Percentiles rank a stretch among this genome's conserved stretches.
phyloP scores from a whole-genome alignment of 2,329 filamentous ascomycete species.

The Beauveria medogensis region DNA sequence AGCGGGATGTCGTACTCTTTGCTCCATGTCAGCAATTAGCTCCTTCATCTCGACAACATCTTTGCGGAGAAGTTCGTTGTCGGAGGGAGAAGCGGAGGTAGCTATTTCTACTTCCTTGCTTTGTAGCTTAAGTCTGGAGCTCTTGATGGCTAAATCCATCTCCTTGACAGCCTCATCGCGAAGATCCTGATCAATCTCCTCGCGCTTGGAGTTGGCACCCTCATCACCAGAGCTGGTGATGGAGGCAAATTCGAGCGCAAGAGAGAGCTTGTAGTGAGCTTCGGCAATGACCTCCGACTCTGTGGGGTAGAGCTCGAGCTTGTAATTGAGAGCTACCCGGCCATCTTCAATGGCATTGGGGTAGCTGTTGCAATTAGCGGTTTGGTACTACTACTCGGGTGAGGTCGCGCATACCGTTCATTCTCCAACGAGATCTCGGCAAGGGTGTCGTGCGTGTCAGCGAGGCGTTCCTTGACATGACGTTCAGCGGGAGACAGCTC shows the following conservation, averaged over 20 bases:
- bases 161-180: constrained; percentile 63
- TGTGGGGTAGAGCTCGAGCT: constrained; percentile 67
- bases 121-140: constrained; percentile 62
- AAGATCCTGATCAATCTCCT: constrained; percentile 57
- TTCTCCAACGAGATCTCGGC: constrained; percentile 97
- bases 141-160: constrained; percentile 66
- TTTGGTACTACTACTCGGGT: neutral
- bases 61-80: constrained; percentile 54
- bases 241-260: constrained; percentile 89
- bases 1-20: constrained; percentile 44
- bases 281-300: constrained; percentile 85
- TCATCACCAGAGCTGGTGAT: constrained; percentile 53
- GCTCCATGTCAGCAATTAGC: constrained; percentile 70
- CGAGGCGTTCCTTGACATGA: constrained; percentile 75
- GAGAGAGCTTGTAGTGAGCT: constrained; percentile 91
- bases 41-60: constrained; percentile 68
- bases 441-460: constrained; percentile 88
- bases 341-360: constrained; percentile 79
- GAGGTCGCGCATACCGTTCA: constrained; percentile 50
- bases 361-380: constrained; percentile 44
- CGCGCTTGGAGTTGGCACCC: constrained; percentile 36
- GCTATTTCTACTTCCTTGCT: constrained; percentile 61
- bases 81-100: constrained; percentile 54
- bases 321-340: constrained; percentile 67
- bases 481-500: constrained; percentile 35